Conservation (phyloP, 2,329 filamentous ascomycete genomes). For the Pseudopyricularia cyperi region DNA sequence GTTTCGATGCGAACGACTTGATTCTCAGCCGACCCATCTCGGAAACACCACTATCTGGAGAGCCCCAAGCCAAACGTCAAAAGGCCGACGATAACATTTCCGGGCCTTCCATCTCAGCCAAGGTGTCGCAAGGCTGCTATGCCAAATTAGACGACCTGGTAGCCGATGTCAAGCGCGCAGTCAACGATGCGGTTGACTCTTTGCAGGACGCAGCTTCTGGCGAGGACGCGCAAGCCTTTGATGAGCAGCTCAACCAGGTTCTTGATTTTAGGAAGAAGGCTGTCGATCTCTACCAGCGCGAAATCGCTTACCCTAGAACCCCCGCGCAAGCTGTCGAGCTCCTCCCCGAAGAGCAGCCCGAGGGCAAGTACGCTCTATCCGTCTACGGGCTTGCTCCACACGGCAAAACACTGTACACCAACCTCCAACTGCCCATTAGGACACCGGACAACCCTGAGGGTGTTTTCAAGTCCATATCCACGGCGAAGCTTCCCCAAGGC, state of each 20-base stretch:
- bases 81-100: constrained; percentile 34
- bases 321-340: not conserved
- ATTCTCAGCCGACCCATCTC: constrained; percentile 41
- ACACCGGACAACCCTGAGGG: constrained; percentile 12
- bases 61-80: constrained; percentile 47
- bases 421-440: constrained; percentile 46
- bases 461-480: constrained; percentile 35
- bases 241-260: constrained; percentile 28
- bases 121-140: constrained; percentile 37
- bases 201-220: constrained; percentile 23
- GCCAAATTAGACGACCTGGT: constrained; percentile 53
- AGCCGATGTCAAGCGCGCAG: constrained; percentile 30
- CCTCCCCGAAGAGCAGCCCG: not conserved
- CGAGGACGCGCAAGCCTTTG: constrained; percentile 14
- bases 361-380: constrained; percentile 48
- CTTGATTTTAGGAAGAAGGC: constrained; percentile 49
- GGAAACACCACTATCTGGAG: constrained; percentile 26
- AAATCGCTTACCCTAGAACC: constrained; percentile 32
- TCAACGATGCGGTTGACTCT: constrained; percentile 27
- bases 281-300: constrained; percentile 48
- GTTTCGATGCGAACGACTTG: constrained; percentile 39
- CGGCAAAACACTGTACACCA: constrained; percentile 74
- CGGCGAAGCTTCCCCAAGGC: constrained; percentile 59
- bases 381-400: constrained; percentile 63
- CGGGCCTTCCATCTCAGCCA: constrained; percentile 36